Base-by-base conservation (phyloP, 2,329 filamentous ascomycete species). In the Pseudogymnoascus sp. region DNA sequence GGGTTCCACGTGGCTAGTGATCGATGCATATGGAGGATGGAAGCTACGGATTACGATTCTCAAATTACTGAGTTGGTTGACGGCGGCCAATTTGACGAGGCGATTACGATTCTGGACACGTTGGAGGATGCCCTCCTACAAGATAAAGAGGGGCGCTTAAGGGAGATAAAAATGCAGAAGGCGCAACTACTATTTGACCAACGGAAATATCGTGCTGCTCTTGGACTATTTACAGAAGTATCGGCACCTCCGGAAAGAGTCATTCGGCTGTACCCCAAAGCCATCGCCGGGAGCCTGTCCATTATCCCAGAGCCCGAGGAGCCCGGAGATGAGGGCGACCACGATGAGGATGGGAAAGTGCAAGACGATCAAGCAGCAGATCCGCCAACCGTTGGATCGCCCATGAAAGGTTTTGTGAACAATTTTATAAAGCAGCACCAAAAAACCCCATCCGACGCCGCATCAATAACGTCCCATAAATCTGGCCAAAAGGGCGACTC, bases 1-100 rank as follows among this genome's bases (percentile, higher is more conserved):
- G 93, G 92, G 0, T 99, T 99, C 68, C 82, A 97, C 62, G 91
- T 97, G 59, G 88, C 88, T 18, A 97, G 93, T 70, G 94, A 97
- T 61, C 82, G 94, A 47, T 88, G 83, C 34, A 89, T 99, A 37
- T 99, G 94, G 94, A 88, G 94, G 67, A 97, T 99, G 94, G 90
- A 87, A 65, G 89, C 93, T 3, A 85, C 92, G 37, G 89, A 92
- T 66, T 99, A 99, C 70, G 90, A 96, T 71, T 85, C 86, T 2
- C 94, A 99, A 71, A 85, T 97, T 20, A 84, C 91, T 63, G 85
- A 94, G 65, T 80, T 99, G 25, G 85, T 96, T 1, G 81, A 86
- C 18, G 83, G 82, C 63, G 84, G 81, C 8, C 82, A 84, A 63
- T 90, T 92, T 60, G 93, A 99, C 68, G 95, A 99, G 74, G 93